Conservation (phyloP, 257 asterid species). For the Petunia secreta region DNA sequence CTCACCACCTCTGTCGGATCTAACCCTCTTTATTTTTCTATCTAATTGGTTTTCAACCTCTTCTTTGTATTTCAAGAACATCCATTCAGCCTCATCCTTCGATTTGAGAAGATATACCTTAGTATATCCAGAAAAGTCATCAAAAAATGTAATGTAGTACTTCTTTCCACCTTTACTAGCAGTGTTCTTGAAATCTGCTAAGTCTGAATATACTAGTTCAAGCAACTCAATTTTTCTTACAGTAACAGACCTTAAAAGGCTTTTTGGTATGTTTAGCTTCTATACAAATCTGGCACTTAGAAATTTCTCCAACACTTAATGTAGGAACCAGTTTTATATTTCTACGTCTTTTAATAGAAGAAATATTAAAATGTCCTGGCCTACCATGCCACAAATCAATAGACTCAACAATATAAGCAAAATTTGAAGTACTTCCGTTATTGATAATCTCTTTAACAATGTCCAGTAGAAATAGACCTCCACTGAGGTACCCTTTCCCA, state of each 20-base stretch:
- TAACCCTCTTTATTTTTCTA: conserved; percentile 13
- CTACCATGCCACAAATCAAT: background rate
- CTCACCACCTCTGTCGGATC: conserved; percentile 16
- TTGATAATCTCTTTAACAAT: background rate
- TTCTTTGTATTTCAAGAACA: background rate
- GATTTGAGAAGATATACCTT: background rate
- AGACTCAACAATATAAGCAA: conserved; percentile 21
- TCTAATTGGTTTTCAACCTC: conserved; percentile 10
- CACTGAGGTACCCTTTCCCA: conserved; percentile 4
- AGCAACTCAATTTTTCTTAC: too few relatives aligned
- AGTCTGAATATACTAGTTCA: background rate
- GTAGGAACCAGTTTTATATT: too few relatives aligned
- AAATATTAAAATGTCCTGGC: background rate
- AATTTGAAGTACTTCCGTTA: background rate
- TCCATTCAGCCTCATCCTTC: background rate
- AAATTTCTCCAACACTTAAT: background rate
- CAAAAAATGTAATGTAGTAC: too few relatives aligned
- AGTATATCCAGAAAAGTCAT: background rate
- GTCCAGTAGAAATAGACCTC: too few relatives aligned
- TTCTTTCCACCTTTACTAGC: too few relatives aligned
- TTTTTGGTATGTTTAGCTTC: background rate
- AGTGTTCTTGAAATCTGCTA: background rate
- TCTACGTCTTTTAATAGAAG: background rate
- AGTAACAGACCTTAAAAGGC: background rate
- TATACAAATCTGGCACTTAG: background rate